Conservation (phyloP, 768 basidiomycete species). For the Rhodotorula graminis region DNA sequence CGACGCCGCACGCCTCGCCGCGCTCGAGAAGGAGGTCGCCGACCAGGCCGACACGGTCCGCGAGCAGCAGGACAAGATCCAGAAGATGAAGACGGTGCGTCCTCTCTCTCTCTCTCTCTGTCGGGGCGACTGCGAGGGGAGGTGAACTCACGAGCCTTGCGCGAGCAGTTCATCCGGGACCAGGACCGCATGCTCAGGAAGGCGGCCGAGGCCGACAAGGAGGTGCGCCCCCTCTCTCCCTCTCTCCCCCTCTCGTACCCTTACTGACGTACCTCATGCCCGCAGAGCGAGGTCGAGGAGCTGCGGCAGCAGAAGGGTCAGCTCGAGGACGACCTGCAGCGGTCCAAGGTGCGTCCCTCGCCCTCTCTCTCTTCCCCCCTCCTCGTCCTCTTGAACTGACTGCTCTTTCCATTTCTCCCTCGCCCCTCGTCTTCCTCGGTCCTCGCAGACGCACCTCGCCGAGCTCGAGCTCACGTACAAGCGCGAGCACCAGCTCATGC, state of each 20-base stretch:
- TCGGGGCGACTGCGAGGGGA: background rate
- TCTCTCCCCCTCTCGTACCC: background rate
- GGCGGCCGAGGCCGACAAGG: background rate
- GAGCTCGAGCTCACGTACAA: conserved; percentile 61
- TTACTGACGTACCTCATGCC: background rate
- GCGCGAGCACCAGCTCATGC: conserved; percentile 74
- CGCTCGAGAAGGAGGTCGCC: conserved; percentile 68
- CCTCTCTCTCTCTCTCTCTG: background rate
- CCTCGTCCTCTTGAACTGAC: too few relatives aligned
- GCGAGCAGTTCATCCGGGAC: conserved; percentile 73
- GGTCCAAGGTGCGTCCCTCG: conserved; percentile 47
- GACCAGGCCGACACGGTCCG: conserved; percentile 58
- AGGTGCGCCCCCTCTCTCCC: background rate
- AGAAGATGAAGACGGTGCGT: conserved; percentile 68
- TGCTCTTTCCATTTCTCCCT: too few relatives aligned
- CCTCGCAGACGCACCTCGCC: conserved; percentile 46
- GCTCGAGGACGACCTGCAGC: conserved; percentile 60
- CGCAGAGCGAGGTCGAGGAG: conserved; percentile 61
- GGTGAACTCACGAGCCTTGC: background rate
- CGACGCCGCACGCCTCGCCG: conserved; percentile 66
- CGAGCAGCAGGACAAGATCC: conserved; percentile 56
- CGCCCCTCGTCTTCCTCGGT: too few relatives aligned
- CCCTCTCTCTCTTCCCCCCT: too few relatives aligned
- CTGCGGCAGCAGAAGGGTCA: conserved; percentile 65
- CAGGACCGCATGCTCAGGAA: conserved; percentile 81